Evolutionary conservation across 2,329 filamentous ascomycete genomes (phyloP).

Genomic region (Dothistroma pini): DNA sequence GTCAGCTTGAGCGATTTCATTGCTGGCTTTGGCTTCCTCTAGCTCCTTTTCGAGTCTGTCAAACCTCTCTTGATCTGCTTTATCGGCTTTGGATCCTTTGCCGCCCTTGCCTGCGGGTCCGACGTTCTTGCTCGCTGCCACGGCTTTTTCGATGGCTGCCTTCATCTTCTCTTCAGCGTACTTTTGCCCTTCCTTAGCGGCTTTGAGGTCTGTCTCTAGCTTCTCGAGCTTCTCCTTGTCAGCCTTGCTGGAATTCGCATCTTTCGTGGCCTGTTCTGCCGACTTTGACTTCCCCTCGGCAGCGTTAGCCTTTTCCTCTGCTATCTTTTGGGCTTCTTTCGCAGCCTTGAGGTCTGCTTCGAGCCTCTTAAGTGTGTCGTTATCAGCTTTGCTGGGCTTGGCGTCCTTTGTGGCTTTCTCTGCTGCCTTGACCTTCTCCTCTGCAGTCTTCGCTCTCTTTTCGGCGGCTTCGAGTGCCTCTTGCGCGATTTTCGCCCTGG

Average conservation of each 20-base stretch:
- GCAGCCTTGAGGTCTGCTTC: slow-evolving; percentile 14
- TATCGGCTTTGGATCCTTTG: slow-evolving; percentile 1
- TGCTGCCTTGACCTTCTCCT: slow-evolving; percentile 10
- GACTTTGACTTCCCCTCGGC: slow-evolving; percentile 10
- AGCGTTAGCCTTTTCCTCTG: slow-evolving; percentile 12
- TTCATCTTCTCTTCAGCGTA: slow-evolving; percentile 10
- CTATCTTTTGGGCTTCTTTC: slow-evolving; percentile 12
- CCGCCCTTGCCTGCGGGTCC: slow-evolving; percentile 7
- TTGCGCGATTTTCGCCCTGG: slow-evolving; percentile 11
- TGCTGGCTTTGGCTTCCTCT: slow-evolving; percentile 2
- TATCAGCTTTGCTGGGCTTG: slow-evolving; percentile 2
- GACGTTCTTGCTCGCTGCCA: slow-evolving; percentile 9
- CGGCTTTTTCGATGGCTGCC: slow-evolving; percentile 3
- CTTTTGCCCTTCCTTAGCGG: slow-evolving; percentile 7
- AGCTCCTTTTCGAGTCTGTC: slow-evolving; percentile 8
- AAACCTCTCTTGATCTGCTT: not conserved
- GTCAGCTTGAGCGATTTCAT: slow-evolving; percentile 3
- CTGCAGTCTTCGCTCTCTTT: slow-evolving; percentile 15
- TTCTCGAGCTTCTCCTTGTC: slow-evolving; percentile 17
- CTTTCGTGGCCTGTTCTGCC: slow-evolving; percentile 1
- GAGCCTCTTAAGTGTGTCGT: slow-evolving; percentile 6
- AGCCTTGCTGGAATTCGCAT: slow-evolving; percentile 7
- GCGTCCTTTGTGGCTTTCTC: slow-evolving; percentile 6
- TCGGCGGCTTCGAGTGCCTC: slow-evolving; percentile 12
- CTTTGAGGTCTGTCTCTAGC: slow-evolving; percentile 8